phyloP scores from a whole-genome alignment of 2,329 filamentous ascomycete species.

The Talaromyces pinophilus region DNA sequence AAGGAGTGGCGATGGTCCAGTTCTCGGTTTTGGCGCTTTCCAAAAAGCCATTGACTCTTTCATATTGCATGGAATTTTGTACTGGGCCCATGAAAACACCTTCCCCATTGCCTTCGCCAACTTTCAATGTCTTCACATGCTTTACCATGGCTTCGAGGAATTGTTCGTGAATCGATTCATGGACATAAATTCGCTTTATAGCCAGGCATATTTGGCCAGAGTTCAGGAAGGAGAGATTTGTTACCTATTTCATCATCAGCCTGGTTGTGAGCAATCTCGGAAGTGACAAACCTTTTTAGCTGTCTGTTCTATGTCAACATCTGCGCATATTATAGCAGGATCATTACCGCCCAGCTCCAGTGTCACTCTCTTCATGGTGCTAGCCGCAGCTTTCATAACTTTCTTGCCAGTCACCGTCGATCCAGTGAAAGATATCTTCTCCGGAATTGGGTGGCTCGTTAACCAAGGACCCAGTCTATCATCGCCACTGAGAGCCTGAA shows the following conservation, averaged over 20 bases:
- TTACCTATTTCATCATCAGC: background rate
- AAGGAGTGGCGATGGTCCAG: background rate
- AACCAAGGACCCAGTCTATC: conserved; percentile 57
- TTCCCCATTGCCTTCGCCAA: background rate
- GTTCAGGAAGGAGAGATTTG: background rate
- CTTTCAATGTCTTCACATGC: conserved; percentile 44
- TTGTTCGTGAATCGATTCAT: conserved; percentile 59
- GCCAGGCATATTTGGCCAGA: conserved; percentile 51
- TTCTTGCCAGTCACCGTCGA: conserved; percentile 54
- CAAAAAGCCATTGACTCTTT: conserved; percentile 60
- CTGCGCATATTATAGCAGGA: conserved; percentile 10
- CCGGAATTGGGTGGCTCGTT: conserved; percentile 56
- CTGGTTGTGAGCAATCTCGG: background rate
- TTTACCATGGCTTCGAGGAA: conserved; percentile 54
- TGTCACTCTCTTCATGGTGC: conserved; percentile 57
- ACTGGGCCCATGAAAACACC: background rate
- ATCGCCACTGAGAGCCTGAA: conserved; percentile 58
- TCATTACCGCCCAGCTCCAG: conserved; percentile 44
- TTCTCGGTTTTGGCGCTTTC: background rate
- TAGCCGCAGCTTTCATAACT: conserved; percentile 52
- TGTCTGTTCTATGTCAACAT: conserved; percentile 8
- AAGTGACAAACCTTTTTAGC: background rate
- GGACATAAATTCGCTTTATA: conserved; percentile 62
- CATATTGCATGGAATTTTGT: conserved; percentile 56
- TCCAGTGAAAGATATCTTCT: conserved; percentile 62